Evolutionary conservation across 495 filamentous ascomycete genomes (phyloP), one percentile per base, ranked within the genome.

Genomic region (Talaromyces borbonicus): DNA sequence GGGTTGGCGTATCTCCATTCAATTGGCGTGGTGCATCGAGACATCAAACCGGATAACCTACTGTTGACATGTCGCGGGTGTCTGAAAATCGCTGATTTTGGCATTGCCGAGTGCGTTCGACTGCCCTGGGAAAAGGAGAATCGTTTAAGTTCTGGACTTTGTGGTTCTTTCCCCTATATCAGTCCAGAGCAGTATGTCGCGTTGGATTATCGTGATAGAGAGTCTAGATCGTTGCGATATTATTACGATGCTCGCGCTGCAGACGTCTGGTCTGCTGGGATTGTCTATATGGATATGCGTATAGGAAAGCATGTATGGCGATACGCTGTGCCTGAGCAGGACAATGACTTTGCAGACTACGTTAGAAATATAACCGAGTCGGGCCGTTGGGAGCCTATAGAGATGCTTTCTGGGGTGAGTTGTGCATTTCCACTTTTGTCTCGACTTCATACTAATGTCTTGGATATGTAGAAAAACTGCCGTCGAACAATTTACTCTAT

Each of bases 41-140:
- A 49, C 38, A 30, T 49, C 20, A 49, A 49, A 18, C 47, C 47
- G n/a, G 47, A 49, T 32, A 49, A 49, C 12, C 47, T 49, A 2
- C 37, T 49, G 8, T 18, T 54, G 5, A 49, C 38, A 4, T 24
- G 29, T 5, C 25, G 37, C 1, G 47, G 47, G 15, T 35, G 36
- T 26, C 12, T 49, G 47, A 49, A 32, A 12, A 49, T 45, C 18
- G 47, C 47, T 4, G 47, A 49, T 18, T 49, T 49, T 24, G 47
- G 47, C 16, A 49, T 43, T 12, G 37, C 47, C 3, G 47, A 49
- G 26, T 49, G 47, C 16, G 27, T 49, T 11, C 35, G 47, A 27
- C 38, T 49, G 11, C 47, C 47, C 3, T 49, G 47, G 47, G 47
- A 49, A 26, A 42, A 15, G 35, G 29, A 26, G 8, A 20, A 9